Conservation (phyloP, 2,329 filamentous ascomycete genomes). For the Colletotrichum sp. region DNA sequence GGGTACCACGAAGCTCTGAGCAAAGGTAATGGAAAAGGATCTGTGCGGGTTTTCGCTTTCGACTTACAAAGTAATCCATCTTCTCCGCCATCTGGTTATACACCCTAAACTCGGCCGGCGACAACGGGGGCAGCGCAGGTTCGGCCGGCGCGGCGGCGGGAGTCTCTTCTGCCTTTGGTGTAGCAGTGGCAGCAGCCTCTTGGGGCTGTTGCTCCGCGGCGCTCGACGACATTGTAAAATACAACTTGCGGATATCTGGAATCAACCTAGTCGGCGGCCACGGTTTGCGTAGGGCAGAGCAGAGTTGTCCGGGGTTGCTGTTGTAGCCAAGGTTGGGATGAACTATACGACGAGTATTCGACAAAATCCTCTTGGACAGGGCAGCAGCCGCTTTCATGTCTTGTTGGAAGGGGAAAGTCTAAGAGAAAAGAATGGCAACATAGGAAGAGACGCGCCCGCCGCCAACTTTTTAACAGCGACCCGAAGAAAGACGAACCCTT, state of each 20-base stretch:
- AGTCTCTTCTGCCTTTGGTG: neutral
- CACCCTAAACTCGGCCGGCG: slow-evolving; percentile 67
- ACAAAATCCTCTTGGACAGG: neutral
- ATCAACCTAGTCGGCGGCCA: neutral
- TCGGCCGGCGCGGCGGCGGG: neutral
- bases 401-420: neutral
- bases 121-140: slow-evolving; percentile 62
- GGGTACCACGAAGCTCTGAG: neutral
- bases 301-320: neutral
- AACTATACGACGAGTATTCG: neutral
- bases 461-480: neutral
- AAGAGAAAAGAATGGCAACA: neutral
- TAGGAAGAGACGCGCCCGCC: neutral
- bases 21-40: no score
- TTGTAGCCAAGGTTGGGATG: neutral
- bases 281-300: neutral
- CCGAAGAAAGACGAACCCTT: neutral
- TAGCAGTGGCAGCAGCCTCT: neutral
- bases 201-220: neutral
- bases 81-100: slow-evolving; percentile 78
- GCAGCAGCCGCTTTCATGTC: neutral
- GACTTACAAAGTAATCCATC: slow-evolving; percentile 74
- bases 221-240: neutral
- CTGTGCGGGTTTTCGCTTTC: neutral
- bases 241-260: neutral